Evolutionary conservation across 2,329 filamentous ascomycete genomes (phyloP), one percentile per base, ranked within the genome.

Genomic region (Ascomycota sp.): DNA sequence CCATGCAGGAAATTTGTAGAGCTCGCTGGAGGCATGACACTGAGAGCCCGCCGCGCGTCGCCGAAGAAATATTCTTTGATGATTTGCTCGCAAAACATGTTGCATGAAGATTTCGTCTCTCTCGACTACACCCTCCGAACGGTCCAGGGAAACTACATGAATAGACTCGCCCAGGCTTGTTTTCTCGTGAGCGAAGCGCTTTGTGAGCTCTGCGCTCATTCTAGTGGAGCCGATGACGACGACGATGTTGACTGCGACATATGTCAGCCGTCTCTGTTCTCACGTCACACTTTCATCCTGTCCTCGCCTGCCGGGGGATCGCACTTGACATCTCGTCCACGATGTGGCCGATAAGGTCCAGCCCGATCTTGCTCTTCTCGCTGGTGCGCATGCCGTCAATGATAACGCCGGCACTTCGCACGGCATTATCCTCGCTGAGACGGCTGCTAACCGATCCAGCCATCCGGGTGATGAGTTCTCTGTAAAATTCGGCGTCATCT

Each of bases 11-110:
- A 3, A 17, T 17, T 17, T 17, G 15, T 17, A 17, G 15, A 4
- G 15, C 15, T 17, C 15, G 15, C 15, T 17, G 4, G 15, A 17
- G 15, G 15, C 15, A 11, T 4, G 12, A 48, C 61, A 36, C 79
- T 89, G 2, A 98, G 59, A 0, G 80, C 77, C 33, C 77, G 68
- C 36, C 70, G 73, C 2, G 65, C 54, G 37, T 79, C 76, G 8
- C 89, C 89, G 47, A 94, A 98, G 57, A 98, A 98, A 52, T 98
- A 98, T 41, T 85, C 76, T 39, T 78, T 76, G 30, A 94, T 83
- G 30, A 78, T 68, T 1, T 76, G 69, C 43, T 91, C 79, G 27
- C 78, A 68, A 68, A 5, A 69, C 55, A 11, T 71, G 63, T 42
- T 80, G 77, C 61, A 85, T 70, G 48, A 81, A 91, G 0, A 56